Percentiles rank a stretch among this genome's conserved stretches.
Evolutionary conservation across 2,329 filamentous ascomycete species (phyloP).

Genomic region (Phialophora verrucosa): DNA sequence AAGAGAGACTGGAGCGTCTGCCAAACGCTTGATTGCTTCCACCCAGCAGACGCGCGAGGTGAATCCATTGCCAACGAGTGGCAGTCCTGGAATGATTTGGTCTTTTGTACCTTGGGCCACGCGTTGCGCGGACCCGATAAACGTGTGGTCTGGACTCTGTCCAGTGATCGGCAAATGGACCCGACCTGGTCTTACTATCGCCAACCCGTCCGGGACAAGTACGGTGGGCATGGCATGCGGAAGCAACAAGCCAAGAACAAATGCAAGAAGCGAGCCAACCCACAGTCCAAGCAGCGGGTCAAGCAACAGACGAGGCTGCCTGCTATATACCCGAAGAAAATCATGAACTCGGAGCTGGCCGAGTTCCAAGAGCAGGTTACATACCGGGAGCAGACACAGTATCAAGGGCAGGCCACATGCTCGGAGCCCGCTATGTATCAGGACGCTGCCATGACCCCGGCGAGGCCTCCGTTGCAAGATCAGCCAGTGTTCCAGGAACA

Average conservation of each 20-base stretch:
- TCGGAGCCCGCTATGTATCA: neutral
- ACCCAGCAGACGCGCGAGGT: neutral
- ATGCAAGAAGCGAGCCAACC: neutral
- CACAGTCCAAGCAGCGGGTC: neutral
- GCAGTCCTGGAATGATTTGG: neutral
- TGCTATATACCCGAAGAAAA: neutral
- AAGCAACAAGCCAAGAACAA: neutral
- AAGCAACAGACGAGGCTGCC: neutral
- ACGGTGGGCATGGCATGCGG: neutral
- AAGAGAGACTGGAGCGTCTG: neutral
- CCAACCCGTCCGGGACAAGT: neutral
- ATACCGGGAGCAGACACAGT: neutral
- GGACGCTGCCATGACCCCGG: neutral
- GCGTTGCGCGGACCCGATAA: neutral
- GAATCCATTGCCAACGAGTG: slow-evolving; percentile 1
- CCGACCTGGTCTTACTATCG: neutral
- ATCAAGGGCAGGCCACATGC: neutral
- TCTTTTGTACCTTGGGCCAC: neutral
- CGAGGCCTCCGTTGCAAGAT: neutral
- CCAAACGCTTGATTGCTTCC: slow-evolving; percentile 3
- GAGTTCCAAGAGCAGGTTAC: neutral
- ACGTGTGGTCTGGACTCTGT: neutral
- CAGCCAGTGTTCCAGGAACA: neutral
- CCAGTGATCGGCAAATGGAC: neutral
- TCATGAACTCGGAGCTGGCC: neutral